These are phyloP conservation scores for Ogataea pilisensis DNA, from an alignment of 805 yeast genomes.

Conservation along the genomic window DNA sequence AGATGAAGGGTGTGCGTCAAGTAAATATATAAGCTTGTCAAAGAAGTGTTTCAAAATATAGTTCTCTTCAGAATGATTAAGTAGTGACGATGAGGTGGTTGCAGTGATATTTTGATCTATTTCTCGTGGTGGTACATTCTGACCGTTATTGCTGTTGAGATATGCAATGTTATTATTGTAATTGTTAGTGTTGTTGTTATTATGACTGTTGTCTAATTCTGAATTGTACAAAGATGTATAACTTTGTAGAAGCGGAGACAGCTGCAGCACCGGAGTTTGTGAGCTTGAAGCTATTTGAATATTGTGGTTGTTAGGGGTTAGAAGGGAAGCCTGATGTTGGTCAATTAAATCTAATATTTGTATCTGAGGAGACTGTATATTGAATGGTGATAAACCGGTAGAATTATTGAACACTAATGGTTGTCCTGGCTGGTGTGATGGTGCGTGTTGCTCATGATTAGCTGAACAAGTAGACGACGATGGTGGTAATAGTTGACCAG, in stretches of 20 bases:
- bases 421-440: slow-evolving; percentile 11
- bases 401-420: background rate
- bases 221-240: background rate
- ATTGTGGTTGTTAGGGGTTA: too few relatives aligned
- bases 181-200: background rate
- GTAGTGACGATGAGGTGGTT: background rate
- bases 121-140: background rate
- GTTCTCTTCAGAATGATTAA: slow-evolving; percentile 44
- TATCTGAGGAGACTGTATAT: slow-evolving; percentile 6
- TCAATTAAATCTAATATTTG: slow-evolving; percentile 6
- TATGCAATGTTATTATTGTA: too few relatives aligned
- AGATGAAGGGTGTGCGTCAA: slow-evolving; percentile 57
- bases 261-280: background rate
- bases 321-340: background rate
- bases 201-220: background rate
- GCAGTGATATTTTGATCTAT: background rate
- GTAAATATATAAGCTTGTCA: slow-evolving; percentile 45
- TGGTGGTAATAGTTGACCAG: slow-evolving; percentile 9
- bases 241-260: background rate
- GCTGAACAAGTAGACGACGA: too few relatives aligned
- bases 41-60: slow-evolving; percentile 54
- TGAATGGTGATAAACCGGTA: slow-evolving; percentile 9
- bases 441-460: slow-evolving; percentile 15
- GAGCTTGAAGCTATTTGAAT: too few relatives aligned
- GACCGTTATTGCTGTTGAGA: too few relatives aligned